Percentiles rank a stretch among this genome's conserved stretches.
phyloP scores from a whole-genome alignment of 345 rosid species.

The Turnera subulata region DNA sequence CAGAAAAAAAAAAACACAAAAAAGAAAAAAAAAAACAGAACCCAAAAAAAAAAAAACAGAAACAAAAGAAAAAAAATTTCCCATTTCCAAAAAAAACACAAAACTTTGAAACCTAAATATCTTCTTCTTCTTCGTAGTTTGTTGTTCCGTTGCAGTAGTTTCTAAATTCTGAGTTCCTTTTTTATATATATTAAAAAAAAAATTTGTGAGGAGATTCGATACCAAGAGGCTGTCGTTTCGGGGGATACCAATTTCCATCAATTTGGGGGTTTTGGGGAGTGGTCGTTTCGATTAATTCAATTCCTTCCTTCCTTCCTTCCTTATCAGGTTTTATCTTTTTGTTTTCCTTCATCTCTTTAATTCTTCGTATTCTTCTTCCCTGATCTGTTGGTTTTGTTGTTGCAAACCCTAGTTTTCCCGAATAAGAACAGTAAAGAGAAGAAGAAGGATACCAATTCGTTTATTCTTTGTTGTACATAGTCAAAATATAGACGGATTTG shows the following conservation, averaged over 20 bases:
- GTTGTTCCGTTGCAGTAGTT: too few species aligned
- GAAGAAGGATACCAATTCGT: constrained; percentile 5
- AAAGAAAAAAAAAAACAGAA: neutral
- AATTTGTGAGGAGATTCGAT: constrained; percentile 21
- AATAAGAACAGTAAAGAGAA: neutral
- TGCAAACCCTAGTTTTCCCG: constrained; percentile 15
- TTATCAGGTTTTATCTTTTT: neutral
- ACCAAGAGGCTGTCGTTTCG: constrained; percentile 14
- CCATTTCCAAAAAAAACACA: neutral
- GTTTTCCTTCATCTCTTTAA: constrained; percentile 1
- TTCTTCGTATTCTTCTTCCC: neutral
- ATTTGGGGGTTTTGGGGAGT: constrained; percentile 13
- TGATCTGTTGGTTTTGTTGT: too few species aligned
- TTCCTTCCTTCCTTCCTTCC: too few species aligned
- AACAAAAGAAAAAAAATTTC: too few species aligned
- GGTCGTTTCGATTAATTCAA: neutral
- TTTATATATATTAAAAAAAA: too few species aligned
- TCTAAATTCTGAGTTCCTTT: too few species aligned
- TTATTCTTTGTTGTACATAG: neutral
- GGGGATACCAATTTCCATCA: constrained; percentile 1
- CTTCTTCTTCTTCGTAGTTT: neutral
- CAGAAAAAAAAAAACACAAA: neutral
- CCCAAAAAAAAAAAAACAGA: neutral
- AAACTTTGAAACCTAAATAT: neutral
- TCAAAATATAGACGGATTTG: neutral